Evolutionary conservation across 2,329 filamentous ascomycete genomes (phyloP).

Genomic region (Sporothrix sp.): DNA sequence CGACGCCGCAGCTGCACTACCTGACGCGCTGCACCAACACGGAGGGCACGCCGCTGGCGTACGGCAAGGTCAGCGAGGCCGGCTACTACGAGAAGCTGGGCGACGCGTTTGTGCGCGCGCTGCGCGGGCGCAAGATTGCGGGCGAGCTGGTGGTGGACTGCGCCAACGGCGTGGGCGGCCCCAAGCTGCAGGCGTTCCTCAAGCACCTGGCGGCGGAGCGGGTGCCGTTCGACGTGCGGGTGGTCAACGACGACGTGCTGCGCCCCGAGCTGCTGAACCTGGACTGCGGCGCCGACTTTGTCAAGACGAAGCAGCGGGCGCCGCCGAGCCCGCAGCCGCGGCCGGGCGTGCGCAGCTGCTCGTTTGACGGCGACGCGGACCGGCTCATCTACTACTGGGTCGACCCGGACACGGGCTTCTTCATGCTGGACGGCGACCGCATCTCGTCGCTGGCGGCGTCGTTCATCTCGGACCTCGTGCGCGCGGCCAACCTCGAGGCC

Average conservation of each 20-base stretch:
- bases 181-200: conserved; percentile 77
- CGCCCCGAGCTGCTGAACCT: conserved; percentile 82
- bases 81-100: conserved; percentile 94
- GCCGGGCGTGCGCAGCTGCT: conserved; percentile 71
- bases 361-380: conserved; percentile 90
- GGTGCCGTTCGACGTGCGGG: conserved; percentile 64
- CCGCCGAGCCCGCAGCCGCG: conserved; percentile 73
- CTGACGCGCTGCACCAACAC: conserved; percentile 92
- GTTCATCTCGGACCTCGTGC: conserved; percentile 86
- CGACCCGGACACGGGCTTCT: conserved; percentile 73
- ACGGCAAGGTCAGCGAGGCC: conserved; percentile 78
- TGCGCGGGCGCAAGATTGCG: conserved; percentile 63
- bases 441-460: conserved; percentile 90
- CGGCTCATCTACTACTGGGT: conserved; percentile 92
- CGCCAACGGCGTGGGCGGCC: conserved; percentile 91
- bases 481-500: conserved; percentile 65
- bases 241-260: conserved; percentile 89
- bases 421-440: conserved; percentile 89
- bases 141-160: conserved; percentile 81
- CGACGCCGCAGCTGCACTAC: conserved; percentile 97
- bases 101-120: conserved; percentile 72
- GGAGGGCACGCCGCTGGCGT: conserved; percentile 73
- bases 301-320: conserved; percentile 92
- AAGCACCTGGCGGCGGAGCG: conserved; percentile 68
- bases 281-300: conserved; percentile 89